phyloP scores from a whole-genome alignment of 108 stramenopile species.

The Cylindrotheca closterium region DNA sequence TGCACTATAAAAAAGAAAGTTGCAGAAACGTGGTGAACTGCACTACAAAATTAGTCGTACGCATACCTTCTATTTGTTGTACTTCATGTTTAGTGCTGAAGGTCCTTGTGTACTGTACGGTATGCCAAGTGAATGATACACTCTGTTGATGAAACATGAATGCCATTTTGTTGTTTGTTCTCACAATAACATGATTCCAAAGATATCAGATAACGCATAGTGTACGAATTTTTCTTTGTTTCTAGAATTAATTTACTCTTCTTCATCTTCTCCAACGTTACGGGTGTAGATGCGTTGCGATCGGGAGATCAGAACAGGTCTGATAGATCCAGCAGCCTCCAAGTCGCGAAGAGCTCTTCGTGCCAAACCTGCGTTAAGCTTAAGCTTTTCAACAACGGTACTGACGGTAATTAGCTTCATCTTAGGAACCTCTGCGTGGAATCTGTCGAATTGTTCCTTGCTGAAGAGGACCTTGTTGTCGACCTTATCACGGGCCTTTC shows the following conservation, averaged over 20 bases:
- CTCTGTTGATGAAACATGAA: no score
- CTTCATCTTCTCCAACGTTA: slow-evolving; percentile 77
- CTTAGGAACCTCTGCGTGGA: slow-evolving; percentile 97
- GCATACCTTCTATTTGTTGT: no score
- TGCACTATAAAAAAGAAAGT: no score
- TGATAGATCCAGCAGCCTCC: slow-evolving; percentile 94
- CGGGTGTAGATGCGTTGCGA: slow-evolving; percentile 98
- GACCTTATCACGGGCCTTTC: slow-evolving; percentile 99
- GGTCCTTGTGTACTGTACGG: no score
- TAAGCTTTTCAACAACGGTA: slow-evolving; percentile 97
- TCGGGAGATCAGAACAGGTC: slow-evolving; percentile 86
- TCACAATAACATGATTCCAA: no score
- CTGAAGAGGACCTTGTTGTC: slow-evolving; percentile 99
- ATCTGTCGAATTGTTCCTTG: slow-evolving; percentile 95
- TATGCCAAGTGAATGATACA: no score
- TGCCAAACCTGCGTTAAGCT: slow-evolving; percentile 97
- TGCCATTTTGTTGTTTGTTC: no score
- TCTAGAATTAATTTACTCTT: slow-evolving; percentile 27
- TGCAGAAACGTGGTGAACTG: no score
- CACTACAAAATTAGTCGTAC: no score
- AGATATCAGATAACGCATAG: no score
- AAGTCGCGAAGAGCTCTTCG: slow-evolving; percentile 92
- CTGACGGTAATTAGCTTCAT: slow-evolving; percentile 99
- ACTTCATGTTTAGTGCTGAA: no score
- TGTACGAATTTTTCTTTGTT: neutral